Percentiles rank a stretch among this genome's conserved stretches.
Conservation (phyloP, 495 filamentous ascomycete genomes). For the Penicillium pancosmium region DNA sequence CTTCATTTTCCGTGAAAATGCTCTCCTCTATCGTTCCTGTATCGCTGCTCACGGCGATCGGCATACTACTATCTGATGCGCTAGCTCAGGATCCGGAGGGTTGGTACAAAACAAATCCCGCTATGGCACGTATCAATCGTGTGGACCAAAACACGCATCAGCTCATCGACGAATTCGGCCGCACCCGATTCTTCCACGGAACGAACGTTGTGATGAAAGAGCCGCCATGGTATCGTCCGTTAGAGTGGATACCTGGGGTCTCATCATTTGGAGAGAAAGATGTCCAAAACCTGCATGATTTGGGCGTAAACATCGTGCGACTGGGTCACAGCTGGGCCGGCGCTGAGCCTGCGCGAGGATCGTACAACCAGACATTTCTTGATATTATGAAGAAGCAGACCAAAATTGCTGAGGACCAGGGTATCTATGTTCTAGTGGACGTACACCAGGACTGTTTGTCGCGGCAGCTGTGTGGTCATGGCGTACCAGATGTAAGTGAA, state of each 20-base stretch:
- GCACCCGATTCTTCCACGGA: constrained; percentile 23
- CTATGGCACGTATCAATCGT: constrained; percentile 18
- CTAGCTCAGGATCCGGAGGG: constrained; percentile 17
- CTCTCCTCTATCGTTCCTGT: background rate
- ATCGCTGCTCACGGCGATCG: constrained; percentile 13
- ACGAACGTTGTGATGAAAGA: constrained; percentile 22
- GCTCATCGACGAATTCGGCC: constrained; percentile 18
- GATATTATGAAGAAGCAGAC: constrained; percentile 25
- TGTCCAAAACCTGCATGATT: constrained; percentile 21
- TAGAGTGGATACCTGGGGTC: constrained; percentile 19
- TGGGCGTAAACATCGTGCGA: constrained; percentile 19
- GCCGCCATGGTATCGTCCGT: constrained; percentile 19
- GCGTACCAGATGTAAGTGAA: constrained; percentile 18
- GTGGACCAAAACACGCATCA: constrained; percentile 22
- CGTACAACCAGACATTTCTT: constrained; percentile 24
- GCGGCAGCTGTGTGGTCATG: constrained; percentile 17
- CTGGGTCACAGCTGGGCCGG: constrained; percentile 23
- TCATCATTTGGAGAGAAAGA: constrained; percentile 22
- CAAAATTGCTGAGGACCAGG: constrained; percentile 24
- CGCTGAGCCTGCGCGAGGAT: constrained; percentile 20
- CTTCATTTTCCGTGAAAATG: background rate
- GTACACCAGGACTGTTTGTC: constrained; percentile 22
- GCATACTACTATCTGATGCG: constrained; percentile 8
- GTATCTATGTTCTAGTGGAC: constrained; percentile 24
- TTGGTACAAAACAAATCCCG: constrained; percentile 19